Evolutionary conservation across 345 rosid genomes (phyloP).

Genomic region (Gossypium longicalyx): DNA sequence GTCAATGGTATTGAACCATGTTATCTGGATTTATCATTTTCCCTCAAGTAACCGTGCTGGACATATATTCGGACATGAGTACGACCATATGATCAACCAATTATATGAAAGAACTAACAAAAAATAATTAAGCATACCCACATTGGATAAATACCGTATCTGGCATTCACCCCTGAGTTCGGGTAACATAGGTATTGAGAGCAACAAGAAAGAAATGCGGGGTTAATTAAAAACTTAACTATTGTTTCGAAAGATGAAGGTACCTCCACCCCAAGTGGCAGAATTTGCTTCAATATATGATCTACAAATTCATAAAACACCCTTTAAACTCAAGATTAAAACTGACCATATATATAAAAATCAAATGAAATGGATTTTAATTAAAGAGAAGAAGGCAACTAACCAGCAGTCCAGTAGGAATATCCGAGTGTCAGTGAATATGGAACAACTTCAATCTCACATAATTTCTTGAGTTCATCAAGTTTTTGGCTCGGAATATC

Average conservation of each 20-base stretch:
- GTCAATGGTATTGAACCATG: background rate
- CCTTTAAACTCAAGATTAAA: background rate
- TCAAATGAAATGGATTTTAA: background rate
- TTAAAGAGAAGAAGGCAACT: constrained; percentile 12
- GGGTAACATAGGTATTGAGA: background rate
- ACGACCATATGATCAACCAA: background rate
- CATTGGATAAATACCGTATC: background rate
- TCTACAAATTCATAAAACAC: constrained; percentile 37
- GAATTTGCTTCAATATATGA: constrained; percentile 79
- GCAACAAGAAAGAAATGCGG: background rate
- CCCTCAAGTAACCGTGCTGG: background rate
- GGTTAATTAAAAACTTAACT: constrained; percentile 51
- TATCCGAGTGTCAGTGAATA: constrained; percentile 74
- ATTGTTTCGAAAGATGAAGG: constrained; percentile 96
- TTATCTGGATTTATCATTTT: background rate
- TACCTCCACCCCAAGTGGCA: constrained; percentile 81
- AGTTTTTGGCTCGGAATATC: constrained; percentile 58
- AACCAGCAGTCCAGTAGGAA: constrained; percentile 93
- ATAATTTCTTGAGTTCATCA: constrained; percentile 53
- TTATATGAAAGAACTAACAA: too few species aligned
- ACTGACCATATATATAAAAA: background rate
- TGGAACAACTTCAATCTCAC: constrained; percentile 61
- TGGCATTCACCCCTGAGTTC: background rate
- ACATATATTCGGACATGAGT: background rate
- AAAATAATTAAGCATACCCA: background rate